Base-by-base conservation (phyloP, 2,329 filamentous ascomycete species). In the Ceratocystis ficicola region DNA sequence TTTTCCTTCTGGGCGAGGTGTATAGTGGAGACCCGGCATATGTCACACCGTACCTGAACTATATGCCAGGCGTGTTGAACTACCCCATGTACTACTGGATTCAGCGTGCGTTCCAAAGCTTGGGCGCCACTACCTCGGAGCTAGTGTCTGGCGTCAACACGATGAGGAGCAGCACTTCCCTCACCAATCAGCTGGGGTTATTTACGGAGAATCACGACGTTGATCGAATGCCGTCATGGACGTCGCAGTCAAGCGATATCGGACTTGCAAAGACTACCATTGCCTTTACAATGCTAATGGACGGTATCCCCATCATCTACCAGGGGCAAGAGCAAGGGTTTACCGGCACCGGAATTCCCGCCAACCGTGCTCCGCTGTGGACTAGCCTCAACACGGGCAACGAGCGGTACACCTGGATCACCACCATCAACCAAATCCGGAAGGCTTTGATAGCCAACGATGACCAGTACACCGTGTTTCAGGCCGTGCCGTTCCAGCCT, bases 181-280 rank as follows among this genome's bases (percentile, higher is more conserved):
- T 75, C 71, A 69, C 76, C 1, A 71, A 76, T 48, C 77, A 77
- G 68, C 77, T 79, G 70, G 78, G 77, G 65, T 80, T 77, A 0
- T 87, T 86, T 70, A 77, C 82, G 65, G 84, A 87, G 70, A 86
- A 86, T 69, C 84, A 87, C 72, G 84, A 87, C 71, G 79, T 84
- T 66, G 78, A 79, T 2, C 77, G 74, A 86, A 4, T 81, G 80
- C 1, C 78, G 83, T n/a, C 73, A 65, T 68, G 68, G 64, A 52
- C 55, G 7, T 62, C 66, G 50, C 57, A 68, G 2, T 82, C 79
- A 67, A 77, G 76, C 0, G 81, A 80, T 5, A 83, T 83, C 70
- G 78, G 84, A 74, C 75, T 85, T 20, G 77, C 80, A 0, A 72
- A 81, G n/a, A 75, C 81, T 4, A 68, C 70, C 0, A 69, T 69